Evolutionary conservation across 2,329 filamentous ascomycete species (phyloP), one percentile per base, ranked within the genome.

Genomic region (Apiospora arundinis): DNA sequence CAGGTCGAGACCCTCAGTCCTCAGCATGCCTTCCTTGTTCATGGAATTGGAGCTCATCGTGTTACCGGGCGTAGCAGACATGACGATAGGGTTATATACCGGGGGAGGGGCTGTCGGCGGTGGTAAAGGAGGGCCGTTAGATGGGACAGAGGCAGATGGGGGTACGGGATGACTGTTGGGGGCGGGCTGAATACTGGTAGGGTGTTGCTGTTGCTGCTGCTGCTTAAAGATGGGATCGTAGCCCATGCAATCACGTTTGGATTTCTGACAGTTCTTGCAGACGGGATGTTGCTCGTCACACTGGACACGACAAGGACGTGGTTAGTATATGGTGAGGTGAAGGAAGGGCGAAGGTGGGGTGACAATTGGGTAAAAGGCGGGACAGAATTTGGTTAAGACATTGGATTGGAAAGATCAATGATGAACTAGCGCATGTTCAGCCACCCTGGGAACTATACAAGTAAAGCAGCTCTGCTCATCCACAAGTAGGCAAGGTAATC

Each of bases 201-300:
- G 92, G 69, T 91, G 90, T 52, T 79, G 78, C 42, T 75, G 77
- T 48, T 77, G 76, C 77, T 92, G 90, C 74, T 92, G 89, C 75
- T 89, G 89, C 82, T 94, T 93, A 85, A 95, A 96, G 78, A 95
- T 93, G 48, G 93, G 93, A 78, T 96, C 93, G 88, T 96, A 96
- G 70, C 93, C 93, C 67, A 95, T 81, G 79, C 93, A 96, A 78
- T 95, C 93, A 78, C 93, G 93, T 83, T 95, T 96, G 76, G 92
- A 95, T 82, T 96, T 96, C 79, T 92, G 92, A 84, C 93, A 96
- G 80, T 96, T 94, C 84, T 94, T 92, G 86, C 96, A 99, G 72
- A 92, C 91, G 28, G 96, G 96, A 82, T 97, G 95, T 73, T 91
- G 91, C 87, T 99, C 96, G 89, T 98, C 96, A 85, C 96, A 99